phyloP scores from a whole-genome alignment of 768 basidiomycete species.

The Leccinellum albellum region DNA sequence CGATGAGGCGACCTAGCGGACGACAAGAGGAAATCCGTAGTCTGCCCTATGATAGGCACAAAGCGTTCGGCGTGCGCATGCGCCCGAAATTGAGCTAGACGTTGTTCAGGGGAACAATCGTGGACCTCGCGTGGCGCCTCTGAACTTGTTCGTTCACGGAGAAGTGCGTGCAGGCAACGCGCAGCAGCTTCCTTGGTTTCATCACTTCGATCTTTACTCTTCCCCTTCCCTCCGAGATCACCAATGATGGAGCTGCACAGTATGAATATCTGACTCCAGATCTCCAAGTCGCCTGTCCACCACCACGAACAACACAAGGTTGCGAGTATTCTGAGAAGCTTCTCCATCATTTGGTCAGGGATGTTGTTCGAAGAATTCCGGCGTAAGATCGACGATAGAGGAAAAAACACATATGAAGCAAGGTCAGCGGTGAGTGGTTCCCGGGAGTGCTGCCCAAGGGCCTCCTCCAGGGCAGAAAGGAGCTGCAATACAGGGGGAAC shows the following conservation, averaged over 20 bases:
- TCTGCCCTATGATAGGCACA: conserved; percentile 79
- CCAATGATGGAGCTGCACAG: conserved; percentile 64
- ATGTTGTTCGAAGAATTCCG: conserved; percentile 67
- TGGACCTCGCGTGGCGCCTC: conserved; percentile 36
- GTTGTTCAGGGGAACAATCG: conserved; percentile 10
- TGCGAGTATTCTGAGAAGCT: conserved; percentile 55
- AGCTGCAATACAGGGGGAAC: conserved; percentile 46
- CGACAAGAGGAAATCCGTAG: conserved; percentile 67
- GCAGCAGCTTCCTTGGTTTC: conserved; percentile 79
- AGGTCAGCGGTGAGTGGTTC: conserved; percentile 52
- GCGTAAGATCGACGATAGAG: conserved; percentile 78
- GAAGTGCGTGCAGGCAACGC: conserved; percentile 58
- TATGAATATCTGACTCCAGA: conserved; percentile 87
- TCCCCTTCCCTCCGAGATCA: conserved; percentile 64
- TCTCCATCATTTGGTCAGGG: conserved; percentile 78
- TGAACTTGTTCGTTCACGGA: conserved; percentile 47
- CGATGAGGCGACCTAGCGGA: conserved; percentile 53
- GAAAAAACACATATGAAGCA: conserved; percentile 84
- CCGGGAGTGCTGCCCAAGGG: conserved; percentile 41
- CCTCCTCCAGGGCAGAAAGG: conserved; percentile 50
- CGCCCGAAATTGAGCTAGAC: conserved; percentile 39
- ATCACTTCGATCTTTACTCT: conserved; percentile 66
- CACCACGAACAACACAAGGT: conserved; percentile 74
- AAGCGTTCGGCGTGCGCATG: conserved; percentile 48
- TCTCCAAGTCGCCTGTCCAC: conserved; percentile 68